Evolutionary conservation across 352 stramenopile species (phyloP).

Genomic region (Globisporangium irregulare): DNA sequence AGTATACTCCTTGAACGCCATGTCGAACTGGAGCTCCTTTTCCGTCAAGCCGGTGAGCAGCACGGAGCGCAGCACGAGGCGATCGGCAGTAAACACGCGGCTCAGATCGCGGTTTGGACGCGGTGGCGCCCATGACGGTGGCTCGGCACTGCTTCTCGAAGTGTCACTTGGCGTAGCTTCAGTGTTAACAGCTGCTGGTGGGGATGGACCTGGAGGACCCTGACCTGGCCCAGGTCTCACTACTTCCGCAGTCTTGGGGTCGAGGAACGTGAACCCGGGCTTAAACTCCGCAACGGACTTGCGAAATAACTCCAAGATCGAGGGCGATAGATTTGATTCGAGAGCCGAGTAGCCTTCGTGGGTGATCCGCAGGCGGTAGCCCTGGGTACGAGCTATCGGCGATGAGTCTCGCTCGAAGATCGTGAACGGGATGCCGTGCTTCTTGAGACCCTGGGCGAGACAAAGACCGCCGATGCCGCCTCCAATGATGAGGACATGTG

Average conservation of each 20-base stretch:
- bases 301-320: conserved; percentile 49
- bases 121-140: background rate
- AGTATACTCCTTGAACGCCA: conserved; percentile 15
- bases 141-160: background rate
- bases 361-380: conserved; percentile 57
- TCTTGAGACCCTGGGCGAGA: conserved; percentile 51
- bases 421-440: conserved; percentile 54
- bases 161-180: background rate
- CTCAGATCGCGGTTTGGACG: conserved; percentile 9
- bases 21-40: conserved; percentile 12
- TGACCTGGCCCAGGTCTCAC: background rate
- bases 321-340: conserved; percentile 31
- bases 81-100: conserved; percentile 24
- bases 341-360: conserved; percentile 47
- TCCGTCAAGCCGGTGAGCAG: conserved; percentile 10
- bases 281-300: conserved; percentile 44
- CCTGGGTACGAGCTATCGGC: conserved; percentile 51
- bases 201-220: background rate
- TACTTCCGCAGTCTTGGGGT: conserved; percentile 28
- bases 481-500: conserved; percentile 45
- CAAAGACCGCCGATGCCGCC: conserved; percentile 54
- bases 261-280: conserved; percentile 39
- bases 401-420: conserved; percentile 58
- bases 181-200: background rate
- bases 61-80: conserved; percentile 25